Evolutionary conservation across 805 yeast species (phyloP), one percentile per base, ranked within the genome.

Genomic region (Yarrowia osloensis): DNA sequence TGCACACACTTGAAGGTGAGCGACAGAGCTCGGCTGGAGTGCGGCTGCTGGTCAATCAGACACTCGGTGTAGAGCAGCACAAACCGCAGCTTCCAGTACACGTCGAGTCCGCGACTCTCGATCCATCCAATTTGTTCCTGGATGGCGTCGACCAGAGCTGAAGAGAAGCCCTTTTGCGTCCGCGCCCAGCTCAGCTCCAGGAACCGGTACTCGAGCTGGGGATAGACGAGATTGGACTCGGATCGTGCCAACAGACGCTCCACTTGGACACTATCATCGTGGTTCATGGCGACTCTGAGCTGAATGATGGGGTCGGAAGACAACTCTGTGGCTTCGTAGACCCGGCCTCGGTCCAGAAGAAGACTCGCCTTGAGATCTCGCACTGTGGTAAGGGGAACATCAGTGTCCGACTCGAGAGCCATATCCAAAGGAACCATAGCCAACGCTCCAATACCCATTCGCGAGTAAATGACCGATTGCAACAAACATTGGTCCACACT

Each of bases 11-110:
- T 84, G 6, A 84, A 73, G 0, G 86, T 71, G 21, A 82, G 72
- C 0, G 88, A 81, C 9, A 88, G 69, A 0, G 84, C 85, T 67
- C 88, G 79, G 11, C 82, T 74, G 15, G 86, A 83, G 4, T 80
- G 75, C 0, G 66, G 54, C 22, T 44, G 54, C 17, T 50, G 46
- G 37, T 57, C 63, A 40, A 57, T 57, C 24, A 57, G 22, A n/a
- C 63, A 57, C n/a, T 57, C 49, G 8, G 66, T 40, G 22, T 35
- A 55, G 24, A 55, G 22, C 2, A 40, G 29, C 1, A 65, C 31
- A 8, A 65, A 65, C 28, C 42, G 84, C 81, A 17, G 82, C 74
- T 57, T 57, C 63, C 63, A 57, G 49, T 57, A 57, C 5, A 75
- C 70, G 26, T 81, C 70, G 68, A 85, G 75, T 0, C 85, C 78